Evolutionary conservation across 106 monocot genomes (phyloP).

Genomic region (Dactylorhiza incarnata): DNA sequence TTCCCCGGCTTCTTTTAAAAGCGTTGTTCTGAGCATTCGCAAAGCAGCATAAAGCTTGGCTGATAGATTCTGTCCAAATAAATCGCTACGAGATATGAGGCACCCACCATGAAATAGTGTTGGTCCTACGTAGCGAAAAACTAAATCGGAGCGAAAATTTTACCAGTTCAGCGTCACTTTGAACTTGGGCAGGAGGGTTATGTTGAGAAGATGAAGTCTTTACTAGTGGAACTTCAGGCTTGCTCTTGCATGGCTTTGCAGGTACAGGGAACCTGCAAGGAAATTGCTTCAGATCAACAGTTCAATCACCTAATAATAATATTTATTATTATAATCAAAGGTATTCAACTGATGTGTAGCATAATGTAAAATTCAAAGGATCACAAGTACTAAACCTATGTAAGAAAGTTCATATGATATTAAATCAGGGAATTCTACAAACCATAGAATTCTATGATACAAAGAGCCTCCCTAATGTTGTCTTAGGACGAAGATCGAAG

Average conservation of each 20-base stretch:
- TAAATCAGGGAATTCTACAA: too few relatives aligned
- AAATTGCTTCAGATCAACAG: constrained; percentile 2
- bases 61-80: constrained; percentile 41
- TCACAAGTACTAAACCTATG: too few relatives aligned
- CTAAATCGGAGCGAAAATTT: background rate
- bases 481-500: too few relatives aligned
- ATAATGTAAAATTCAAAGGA: too few relatives aligned
- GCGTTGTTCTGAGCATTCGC: constrained; percentile 37
- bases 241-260: constrained; percentile 39
- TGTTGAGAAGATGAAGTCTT: constrained; percentile 36
- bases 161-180: constrained; percentile 57
- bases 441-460: too few relatives aligned
- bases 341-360: background rate
- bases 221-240: constrained; percentile 32
- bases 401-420: too few relatives aligned
- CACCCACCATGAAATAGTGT: background rate
- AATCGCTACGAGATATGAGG: background rate
- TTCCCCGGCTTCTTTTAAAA: constrained; percentile 59
- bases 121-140: background rate
- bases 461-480: too few relatives aligned
- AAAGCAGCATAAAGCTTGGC: constrained; percentile 52
- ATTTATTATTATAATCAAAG: background rate
- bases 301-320: background rate
- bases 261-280: constrained; percentile 60
- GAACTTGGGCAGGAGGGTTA: constrained; percentile 17